Evolutionary conservation across 2,329 filamentous ascomycete genomes (phyloP).

Genomic region (Alternaria consortialis): DNA sequence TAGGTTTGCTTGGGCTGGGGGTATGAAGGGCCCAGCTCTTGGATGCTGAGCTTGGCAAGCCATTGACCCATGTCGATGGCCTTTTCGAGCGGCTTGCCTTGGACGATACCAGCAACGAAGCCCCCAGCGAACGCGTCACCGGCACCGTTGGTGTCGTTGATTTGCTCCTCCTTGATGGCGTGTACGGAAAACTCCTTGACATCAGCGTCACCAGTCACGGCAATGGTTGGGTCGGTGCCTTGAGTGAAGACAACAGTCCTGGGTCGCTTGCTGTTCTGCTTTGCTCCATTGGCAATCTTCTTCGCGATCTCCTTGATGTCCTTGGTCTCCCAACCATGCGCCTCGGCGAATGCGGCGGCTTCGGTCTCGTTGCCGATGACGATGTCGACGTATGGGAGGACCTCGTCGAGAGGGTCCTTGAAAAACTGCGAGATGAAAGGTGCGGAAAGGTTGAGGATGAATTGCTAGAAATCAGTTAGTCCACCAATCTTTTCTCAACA

Average conservation of each 20-base stretch:
- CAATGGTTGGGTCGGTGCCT: slow-evolving; percentile 88
- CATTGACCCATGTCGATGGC: slow-evolving; percentile 94
- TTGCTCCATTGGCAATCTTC: slow-evolving; percentile 85
- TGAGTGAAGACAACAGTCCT: slow-evolving; percentile 93
- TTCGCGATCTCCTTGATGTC: slow-evolving; percentile 87
- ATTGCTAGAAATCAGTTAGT: slow-evolving; percentile 58
- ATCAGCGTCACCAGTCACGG: slow-evolving; percentile 71
- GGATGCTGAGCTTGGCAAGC: slow-evolving; percentile 92
- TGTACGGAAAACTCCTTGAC: slow-evolving; percentile 84
- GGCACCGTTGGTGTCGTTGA: slow-evolving; percentile 96
- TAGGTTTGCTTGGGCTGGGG: slow-evolving; percentile 54
- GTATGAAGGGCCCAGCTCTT: slow-evolving; percentile 93
- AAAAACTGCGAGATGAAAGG: slow-evolving; percentile 98
- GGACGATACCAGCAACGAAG: slow-evolving; percentile 86
- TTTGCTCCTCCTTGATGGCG: slow-evolving; percentile 77
- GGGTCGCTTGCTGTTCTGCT: slow-evolving; percentile 86
- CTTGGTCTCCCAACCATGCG: slow-evolving; percentile 75
- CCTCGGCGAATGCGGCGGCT: slow-evolving; percentile 85
- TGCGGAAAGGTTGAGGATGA: slow-evolving; percentile 90
- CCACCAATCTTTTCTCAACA: not conserved
- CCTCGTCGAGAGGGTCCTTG: slow-evolving; percentile 90
- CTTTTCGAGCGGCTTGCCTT: slow-evolving; percentile 81
- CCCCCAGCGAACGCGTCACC: slow-evolving; percentile 97
- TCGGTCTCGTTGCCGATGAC: slow-evolving; percentile 97
- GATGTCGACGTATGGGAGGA: slow-evolving; percentile 92